phyloP scores from a whole-genome alignment of 2,329 filamentous ascomycete species.

The Geoglossum cookeanum region DNA sequence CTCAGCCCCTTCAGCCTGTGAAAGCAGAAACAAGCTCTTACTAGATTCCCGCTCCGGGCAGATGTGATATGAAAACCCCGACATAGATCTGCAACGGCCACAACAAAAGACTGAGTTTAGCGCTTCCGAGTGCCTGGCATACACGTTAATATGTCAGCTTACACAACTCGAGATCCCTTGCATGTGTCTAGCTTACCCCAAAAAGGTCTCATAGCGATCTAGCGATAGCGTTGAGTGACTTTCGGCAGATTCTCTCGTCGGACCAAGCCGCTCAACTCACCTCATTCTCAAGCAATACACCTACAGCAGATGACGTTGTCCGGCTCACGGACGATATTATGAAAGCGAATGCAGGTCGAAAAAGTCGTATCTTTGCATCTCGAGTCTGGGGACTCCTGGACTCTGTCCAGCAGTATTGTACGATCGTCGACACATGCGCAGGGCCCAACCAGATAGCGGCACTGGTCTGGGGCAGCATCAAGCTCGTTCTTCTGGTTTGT shows the following conservation, averaged over 20 bases:
- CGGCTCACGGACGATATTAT: slow-evolving; percentile 20
- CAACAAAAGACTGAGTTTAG: no score
- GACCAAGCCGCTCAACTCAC: slow-evolving; percentile 10
- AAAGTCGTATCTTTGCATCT: slow-evolving; percentile 15
- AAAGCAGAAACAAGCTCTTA: no score
- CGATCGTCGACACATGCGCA: slow-evolving; percentile 20
- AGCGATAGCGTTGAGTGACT: slow-evolving; percentile 7
- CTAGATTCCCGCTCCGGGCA: no score
- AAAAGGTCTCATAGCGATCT: slow-evolving; percentile 7
- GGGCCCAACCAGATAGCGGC: slow-evolving; percentile 21
- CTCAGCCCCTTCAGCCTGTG: no score
- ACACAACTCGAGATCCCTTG: neutral
- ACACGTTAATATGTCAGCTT: slow-evolving; percentile 6
- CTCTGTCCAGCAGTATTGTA: slow-evolving; percentile 21
- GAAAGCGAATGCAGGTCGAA: slow-evolving; percentile 9
- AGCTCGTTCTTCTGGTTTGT: slow-evolving; percentile 22
- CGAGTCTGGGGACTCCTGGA: slow-evolving; percentile 18
- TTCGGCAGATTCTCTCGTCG: slow-evolving; percentile 6
- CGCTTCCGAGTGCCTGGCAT: no score
- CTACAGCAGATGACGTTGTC: slow-evolving; percentile 17
- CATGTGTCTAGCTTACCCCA: slow-evolving; percentile 3
- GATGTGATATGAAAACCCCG: no score
- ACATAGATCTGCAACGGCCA: no score
- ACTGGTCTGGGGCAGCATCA: slow-evolving; percentile 26
- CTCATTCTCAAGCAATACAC: slow-evolving; percentile 8